Base-by-base conservation (phyloP, 176 grass and related monocot species). In the Hordeum marinum region DNA sequence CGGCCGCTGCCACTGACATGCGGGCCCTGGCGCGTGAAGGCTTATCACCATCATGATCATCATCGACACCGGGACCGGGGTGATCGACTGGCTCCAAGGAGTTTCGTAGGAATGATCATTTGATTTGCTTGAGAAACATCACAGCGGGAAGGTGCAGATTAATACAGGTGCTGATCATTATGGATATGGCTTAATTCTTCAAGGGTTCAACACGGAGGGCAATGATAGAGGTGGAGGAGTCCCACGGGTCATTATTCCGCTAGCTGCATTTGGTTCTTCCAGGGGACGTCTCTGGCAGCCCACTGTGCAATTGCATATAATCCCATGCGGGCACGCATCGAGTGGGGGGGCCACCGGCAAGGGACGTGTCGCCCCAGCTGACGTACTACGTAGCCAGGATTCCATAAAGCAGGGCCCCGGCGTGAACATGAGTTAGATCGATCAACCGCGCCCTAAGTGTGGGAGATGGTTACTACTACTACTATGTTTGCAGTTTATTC, bases 261-360 rank as follows among this genome's bases (percentile, higher is more conserved):
- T n/a, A 17, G 23, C 36, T n/a, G 52, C 24, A 45, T 70, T 85
- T 67, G 74, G 31, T 68, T 78, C 52, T 85, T 78, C 17, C 18
- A 45, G 10, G 35, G 52, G 21, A 85, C 35, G 74, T 68, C 74
- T 41, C 62, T 59, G 74, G 27, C 74, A 20, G 42, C 15, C 29
- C 12, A 26, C 27, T 52, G 52, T 39, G 60, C 34, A 58, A 65
- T 32, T 7, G 15, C 45, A 67, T 29, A 40, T 76, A 68, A 66
- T 75, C 78, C 85, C 85, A 86, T 66, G 78, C 34, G 18, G 50
- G 85, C 77, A 87, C 77, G 69, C 78, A 87, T 75, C 68, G 1
- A 23, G 23, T 3, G 0, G 15, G 35, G 42, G 57, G 11, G 4
- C 58, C 15, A 55, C 41, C 6, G 55, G 57, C 23, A 74, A 50